phyloP scores from a whole-genome alignment of 2,329 filamentous ascomycete genomes.

The Neofusicoccum parvum region DNA sequence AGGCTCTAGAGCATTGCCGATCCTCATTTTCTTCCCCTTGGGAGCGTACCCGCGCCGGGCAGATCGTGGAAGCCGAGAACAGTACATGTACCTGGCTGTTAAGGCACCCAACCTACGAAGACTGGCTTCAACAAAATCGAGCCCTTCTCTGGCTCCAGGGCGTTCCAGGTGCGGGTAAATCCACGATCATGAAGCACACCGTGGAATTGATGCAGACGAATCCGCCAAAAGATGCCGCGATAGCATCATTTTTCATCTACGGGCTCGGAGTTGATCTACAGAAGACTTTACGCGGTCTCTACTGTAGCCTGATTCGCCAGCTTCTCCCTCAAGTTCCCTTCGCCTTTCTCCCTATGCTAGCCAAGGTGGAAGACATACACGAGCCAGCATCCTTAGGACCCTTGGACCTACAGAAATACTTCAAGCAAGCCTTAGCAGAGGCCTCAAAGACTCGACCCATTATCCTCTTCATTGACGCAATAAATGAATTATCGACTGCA shows the following conservation, averaged over 20 bases:
- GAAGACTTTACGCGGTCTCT: not conserved
- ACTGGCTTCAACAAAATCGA: not conserved
- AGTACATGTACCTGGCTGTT: not conserved
- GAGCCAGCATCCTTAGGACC: not conserved
- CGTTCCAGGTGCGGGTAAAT: not conserved
- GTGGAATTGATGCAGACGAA: not conserved
- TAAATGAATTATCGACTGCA: not conserved
- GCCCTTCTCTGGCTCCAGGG: not conserved
- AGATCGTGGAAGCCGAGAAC: not conserved
- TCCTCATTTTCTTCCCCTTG: not conserved
- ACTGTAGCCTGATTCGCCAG: not conserved
- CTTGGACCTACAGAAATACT: not conserved
- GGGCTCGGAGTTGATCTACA: not conserved
- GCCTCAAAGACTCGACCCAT: not conserved
- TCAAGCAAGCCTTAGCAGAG: not conserved
- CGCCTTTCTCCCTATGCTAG: not conserved
- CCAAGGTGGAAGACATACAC: not conserved
- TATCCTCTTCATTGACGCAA: not conserved
- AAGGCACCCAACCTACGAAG: not conserved
- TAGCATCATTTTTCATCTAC: not conserved
- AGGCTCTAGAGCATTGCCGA: not conserved
- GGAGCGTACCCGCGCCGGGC: not conserved
- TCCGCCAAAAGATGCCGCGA: not conserved
- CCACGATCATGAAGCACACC: not conserved
- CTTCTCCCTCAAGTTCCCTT: not conserved